phyloP scores from a whole-genome alignment of 768 basidiomycete genomes.

The Vararia minispora region DNA sequence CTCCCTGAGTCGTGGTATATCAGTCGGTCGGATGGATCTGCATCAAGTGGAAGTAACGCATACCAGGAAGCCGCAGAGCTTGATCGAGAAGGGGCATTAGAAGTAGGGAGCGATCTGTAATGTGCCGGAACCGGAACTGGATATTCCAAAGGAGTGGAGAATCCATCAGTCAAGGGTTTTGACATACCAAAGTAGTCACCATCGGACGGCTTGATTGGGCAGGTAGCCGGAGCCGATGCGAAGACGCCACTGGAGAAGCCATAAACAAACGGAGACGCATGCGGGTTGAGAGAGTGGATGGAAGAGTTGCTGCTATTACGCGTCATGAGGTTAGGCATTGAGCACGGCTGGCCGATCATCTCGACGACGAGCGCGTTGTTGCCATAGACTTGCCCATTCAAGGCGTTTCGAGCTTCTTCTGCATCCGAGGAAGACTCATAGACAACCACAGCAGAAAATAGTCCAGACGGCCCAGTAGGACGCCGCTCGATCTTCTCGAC shows the following conservation, averaged over 20 bases:
- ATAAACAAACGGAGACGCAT: slow-evolving; percentile 21
- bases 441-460: slow-evolving; percentile 49
- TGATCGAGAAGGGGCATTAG: slow-evolving; percentile 9
- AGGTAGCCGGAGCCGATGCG: slow-evolving; percentile 13
- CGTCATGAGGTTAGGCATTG: slow-evolving; percentile 2
- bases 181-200: slow-evolving; percentile 8
- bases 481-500: slow-evolving; percentile 51
- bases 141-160: neutral
- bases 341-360: slow-evolving; percentile 16
- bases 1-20: neutral
- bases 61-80: slow-evolving; percentile 11
- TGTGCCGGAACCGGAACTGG: neutral
- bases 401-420: slow-evolving; percentile 49
- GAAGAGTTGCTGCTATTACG: slow-evolving; percentile 12
- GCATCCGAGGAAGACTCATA: slow-evolving; percentile 44
- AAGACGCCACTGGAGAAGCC: neutral
- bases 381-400: slow-evolving; percentile 55
- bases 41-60: neutral
- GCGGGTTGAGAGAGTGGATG: slow-evolving; percentile 22
- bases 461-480: slow-evolving; percentile 22
- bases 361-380: slow-evolving; percentile 30
- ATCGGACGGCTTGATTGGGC: slow-evolving; percentile 1
- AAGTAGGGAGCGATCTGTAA: slow-evolving; percentile 10
- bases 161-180: slow-evolving; percentile 1
- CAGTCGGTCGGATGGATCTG: too few relatives aligned